Evolutionary conservation across 164 flowering plant species (phyloP).

Genomic region (Stephania cephalantha): DNA sequence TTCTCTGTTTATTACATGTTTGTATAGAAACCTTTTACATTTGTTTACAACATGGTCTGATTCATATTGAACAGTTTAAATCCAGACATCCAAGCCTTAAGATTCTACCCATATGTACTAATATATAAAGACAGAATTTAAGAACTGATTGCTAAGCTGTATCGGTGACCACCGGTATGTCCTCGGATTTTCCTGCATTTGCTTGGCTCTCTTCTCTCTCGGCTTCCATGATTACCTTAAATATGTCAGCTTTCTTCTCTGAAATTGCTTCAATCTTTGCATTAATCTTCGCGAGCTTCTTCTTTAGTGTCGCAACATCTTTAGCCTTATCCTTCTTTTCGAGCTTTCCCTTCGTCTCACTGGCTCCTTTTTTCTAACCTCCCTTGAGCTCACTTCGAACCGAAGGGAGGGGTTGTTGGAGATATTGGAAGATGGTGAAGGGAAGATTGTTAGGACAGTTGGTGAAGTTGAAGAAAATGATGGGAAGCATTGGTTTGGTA

Average conservation of each 20-base stretch:
- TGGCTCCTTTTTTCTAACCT: slow-evolving; percentile 16
- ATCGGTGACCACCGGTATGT: slow-evolving; percentile 5
- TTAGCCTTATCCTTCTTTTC: slow-evolving; percentile 30
- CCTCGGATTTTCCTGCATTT: slow-evolving; percentile 22
- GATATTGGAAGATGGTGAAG: slow-evolving; percentile 67
- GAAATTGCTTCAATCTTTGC: slow-evolving; percentile 33
- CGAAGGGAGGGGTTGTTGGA: no score
- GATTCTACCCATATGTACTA: neutral
- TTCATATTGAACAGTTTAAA: neutral
- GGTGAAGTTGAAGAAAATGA: slow-evolving; percentile 91
- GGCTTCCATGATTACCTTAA: slow-evolving; percentile 36
- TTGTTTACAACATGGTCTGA: neutral
- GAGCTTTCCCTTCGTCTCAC: slow-evolving; percentile 29
- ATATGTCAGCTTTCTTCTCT: slow-evolving; percentile 33
- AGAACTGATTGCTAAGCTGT: neutral
- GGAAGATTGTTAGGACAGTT: slow-evolving; percentile 74
- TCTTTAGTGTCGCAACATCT: slow-evolving; percentile 34
- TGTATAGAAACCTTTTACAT: neutral
- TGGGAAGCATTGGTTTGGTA: slow-evolving; percentile 91
- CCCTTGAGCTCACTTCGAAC: slow-evolving; percentile 8
- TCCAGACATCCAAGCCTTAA: neutral
- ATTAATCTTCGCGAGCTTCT: slow-evolving; percentile 42
- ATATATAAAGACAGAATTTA: no score
- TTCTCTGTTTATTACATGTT: neutral
- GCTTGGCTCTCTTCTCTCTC: slow-evolving; percentile 20